phyloP scores from a whole-genome alignment of 257 asterid genomes.

The Linaria vulgaris region DNA sequence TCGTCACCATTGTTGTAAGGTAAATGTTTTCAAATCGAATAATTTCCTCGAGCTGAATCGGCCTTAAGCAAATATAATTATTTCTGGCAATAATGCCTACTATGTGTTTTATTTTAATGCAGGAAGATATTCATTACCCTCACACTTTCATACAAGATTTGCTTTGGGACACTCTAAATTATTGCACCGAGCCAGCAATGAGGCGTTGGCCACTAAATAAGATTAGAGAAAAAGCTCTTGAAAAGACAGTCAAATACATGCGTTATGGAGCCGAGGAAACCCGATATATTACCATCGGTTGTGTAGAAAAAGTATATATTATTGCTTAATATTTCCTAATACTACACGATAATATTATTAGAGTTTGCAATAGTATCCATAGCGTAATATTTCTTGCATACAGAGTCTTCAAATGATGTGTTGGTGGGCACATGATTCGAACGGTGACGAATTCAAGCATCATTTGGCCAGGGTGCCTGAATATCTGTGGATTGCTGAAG shows the following conservation, averaged over 20 bases:
- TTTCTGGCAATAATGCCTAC: too few relatives aligned
- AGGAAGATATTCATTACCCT: conserved; percentile 72
- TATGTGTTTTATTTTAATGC: conserved; percentile 14
- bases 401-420: conserved; percentile 87
- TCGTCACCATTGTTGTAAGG: conserved; percentile 74
- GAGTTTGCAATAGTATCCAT: background rate
- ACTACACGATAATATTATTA: too few relatives aligned
- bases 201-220: conserved; percentile 69
- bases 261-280: conserved; percentile 58
- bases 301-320: conserved; percentile 55
- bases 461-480: conserved; percentile 83
- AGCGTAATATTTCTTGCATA: background rate
- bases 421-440: conserved; percentile 76
- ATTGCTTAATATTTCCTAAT: background rate
- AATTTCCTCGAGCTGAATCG: background rate
- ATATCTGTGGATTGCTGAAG: conserved; percentile 83
- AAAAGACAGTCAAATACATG: conserved; percentile 59
- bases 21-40: background rate
- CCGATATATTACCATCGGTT: conserved; percentile 60
- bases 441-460: conserved; percentile 59
- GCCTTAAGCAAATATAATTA: too few relatives aligned
- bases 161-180: conserved; percentile 59
- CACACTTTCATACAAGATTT: conserved; percentile 61
- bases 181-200: conserved; percentile 60
- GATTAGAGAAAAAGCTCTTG: conserved; percentile 54